Conservation (phyloP, 306 rosid species). For the Vigna hirtella region DNA sequence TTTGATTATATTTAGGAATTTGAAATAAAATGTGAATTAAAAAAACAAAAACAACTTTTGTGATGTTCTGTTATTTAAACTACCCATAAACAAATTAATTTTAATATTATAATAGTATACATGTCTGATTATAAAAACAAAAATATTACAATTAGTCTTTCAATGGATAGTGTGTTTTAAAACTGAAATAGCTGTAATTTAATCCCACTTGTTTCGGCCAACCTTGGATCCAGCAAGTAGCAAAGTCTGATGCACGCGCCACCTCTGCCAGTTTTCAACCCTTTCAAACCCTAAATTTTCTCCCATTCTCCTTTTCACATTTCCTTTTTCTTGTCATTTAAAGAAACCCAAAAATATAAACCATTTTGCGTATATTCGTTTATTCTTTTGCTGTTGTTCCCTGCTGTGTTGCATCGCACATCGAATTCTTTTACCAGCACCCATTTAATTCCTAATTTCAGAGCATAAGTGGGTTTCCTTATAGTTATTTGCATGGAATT, state of each 20-base stretch:
- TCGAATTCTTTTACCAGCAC: constrained; percentile 4
- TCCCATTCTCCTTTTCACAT: neutral
- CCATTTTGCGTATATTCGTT: neutral
- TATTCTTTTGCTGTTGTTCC: neutral
- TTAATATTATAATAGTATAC: too few species aligned
- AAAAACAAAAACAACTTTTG: too few species aligned
- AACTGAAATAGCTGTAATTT: neutral
- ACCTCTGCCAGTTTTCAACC: neutral
- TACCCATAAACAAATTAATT: too few species aligned
- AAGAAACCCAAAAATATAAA: neutral
- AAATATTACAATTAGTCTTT: too few species aligned
- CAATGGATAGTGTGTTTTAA: neutral
- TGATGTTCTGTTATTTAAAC: too few species aligned
- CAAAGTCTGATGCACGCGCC: constrained; percentile 31
- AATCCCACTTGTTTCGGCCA: neutral
- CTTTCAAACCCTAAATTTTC: constrained; percentile 46
- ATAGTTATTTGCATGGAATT: neutral
- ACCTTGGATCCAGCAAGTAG: neutral
- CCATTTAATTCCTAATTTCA: neutral
- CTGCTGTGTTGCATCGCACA: constrained; percentile 12
- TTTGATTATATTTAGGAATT: too few species aligned
- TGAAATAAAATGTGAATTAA: too few species aligned
- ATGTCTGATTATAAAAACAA: too few species aligned
- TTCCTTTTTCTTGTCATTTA: neutral
- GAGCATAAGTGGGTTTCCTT: neutral